phyloP scores from a whole-genome alignment of 2,329 filamentous ascomycete genomes.

The Didymella pinodella region DNA sequence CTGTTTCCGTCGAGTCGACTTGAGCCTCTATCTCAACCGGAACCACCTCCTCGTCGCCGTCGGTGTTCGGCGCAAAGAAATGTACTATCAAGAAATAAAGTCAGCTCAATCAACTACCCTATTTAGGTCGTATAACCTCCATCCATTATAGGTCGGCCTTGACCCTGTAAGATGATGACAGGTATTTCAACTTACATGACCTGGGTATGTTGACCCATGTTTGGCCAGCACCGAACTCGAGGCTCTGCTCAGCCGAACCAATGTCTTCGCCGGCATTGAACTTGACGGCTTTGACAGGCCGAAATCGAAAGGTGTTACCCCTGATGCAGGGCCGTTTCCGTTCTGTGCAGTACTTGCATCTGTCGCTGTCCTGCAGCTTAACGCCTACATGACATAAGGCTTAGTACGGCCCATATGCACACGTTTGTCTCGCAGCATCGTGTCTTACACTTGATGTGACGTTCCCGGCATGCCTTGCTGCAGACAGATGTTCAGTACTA shows the following conservation, averaged over 20 bases:
- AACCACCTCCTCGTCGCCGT: constrained; percentile 31
- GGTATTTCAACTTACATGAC: constrained; percentile 27
- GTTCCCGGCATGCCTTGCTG: constrained; percentile 44
- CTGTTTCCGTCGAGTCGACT: constrained; percentile 18
- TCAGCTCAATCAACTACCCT: constrained; percentile 11
- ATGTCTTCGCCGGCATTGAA: constrained; percentile 45
- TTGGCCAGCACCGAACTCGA: constrained; percentile 37
- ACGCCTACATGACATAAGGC: constrained; percentile 29
- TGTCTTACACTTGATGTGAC: constrained; percentile 43
- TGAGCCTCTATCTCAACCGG: constrained; percentile 21
- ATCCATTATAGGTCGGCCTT: background rate
- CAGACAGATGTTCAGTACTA: constrained; percentile 22
- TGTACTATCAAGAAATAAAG: constrained; percentile 28
- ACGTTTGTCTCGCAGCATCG: constrained; percentile 7
- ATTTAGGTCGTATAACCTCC: constrained; percentile 1
- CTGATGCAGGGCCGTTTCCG: constrained; percentile 38
- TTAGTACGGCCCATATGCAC: constrained; percentile 17
- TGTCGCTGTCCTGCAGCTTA: constrained; percentile 38
- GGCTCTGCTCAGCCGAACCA: constrained; percentile 40
- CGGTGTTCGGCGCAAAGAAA: constrained; percentile 40
- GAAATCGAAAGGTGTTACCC: constrained; percentile 44
- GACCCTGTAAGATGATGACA: constrained; percentile 1
- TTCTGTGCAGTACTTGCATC: constrained; percentile 44
- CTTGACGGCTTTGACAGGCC: constrained; percentile 41
- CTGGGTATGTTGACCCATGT: constrained; percentile 41